Evolutionary conservation across 306 rosid species (phyloP), one percentile per base, ranked within the genome.

Genomic region (Leucaena leucocephala): DNA sequence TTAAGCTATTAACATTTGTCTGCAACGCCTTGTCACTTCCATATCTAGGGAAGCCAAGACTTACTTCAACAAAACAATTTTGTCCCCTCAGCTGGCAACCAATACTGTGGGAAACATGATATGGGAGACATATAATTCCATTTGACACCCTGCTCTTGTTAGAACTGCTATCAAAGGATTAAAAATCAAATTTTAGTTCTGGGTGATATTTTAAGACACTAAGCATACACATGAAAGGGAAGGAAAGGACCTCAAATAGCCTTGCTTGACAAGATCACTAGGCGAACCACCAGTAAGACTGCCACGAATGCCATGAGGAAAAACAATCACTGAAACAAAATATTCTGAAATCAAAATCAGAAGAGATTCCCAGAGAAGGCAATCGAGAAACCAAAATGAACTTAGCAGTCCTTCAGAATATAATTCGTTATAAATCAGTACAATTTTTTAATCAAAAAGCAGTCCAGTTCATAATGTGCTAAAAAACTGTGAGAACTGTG

Each of bases 281-380:
- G 99, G 92, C 74, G 92, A 93, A 85, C 91, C 87, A 83, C 99
- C 98, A 85, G 91, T 89, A 81, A 95, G 89, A 85, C 93, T 91
- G 84, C 99, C 99, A 43, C 96, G 94, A 50, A 95, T 87, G 82
- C 98, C 99, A 85, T 95, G 97, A 75, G 98, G 99, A 81, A 98
- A 90, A 84, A 88, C 98, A 81, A 95, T 85, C 84, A 95, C 98
- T 95, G 93, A 75, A 76, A 78, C 74, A 76, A 70, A 63, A 81
- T 54, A 55, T 77, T 70, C 27, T 21, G 27, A 65, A 85, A 64
- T 70, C 8, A 65, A 74, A 58, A 55, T 88, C 15, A 86, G 76
- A 83, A 65, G 42, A 73, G 80, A 73, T 68, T 33, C 67, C 74
- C 63, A 72, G 22, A 63, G 75, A 79, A 77, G 66, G 21, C 75